A percentile compares a stretch with the other conserved stretches of the same genome.
Evolutionary conservation across 768 basidiomycete species (phyloP).

Genomic region (Fomitopsis pulvina): DNA sequence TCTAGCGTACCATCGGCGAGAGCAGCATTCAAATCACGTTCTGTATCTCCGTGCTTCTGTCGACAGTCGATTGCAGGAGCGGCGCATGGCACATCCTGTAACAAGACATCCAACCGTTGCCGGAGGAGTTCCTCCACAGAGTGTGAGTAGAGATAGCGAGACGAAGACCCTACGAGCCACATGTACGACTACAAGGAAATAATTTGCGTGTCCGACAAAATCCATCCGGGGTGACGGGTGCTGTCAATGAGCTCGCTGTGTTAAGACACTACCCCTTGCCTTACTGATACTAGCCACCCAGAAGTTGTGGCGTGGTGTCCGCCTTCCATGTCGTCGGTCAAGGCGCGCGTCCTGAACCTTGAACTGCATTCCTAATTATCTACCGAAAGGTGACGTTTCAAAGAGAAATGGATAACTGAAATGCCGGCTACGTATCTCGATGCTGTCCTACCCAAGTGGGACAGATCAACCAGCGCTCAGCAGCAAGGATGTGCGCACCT

Average conservation of each 20-base stretch:
- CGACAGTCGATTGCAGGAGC: not conserved
- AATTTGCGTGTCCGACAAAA: not conserved
- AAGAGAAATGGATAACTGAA: not conserved
- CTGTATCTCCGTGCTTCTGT: not conserved
- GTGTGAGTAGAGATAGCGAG: not conserved
- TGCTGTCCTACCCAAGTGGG: not conserved
- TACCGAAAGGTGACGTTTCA: no score
- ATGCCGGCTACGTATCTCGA: not conserved
- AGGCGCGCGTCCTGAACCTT: not conserved
- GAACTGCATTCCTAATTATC: not conserved
- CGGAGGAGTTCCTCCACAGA: not conserved
- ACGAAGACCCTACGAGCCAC: not conserved
- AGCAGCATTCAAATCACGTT: not conserved
- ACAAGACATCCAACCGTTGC: not conserved
- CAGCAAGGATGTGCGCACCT: not conserved
- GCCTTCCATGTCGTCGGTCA: not conserved
- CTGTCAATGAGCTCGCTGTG: not conserved
- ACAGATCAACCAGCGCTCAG: not conserved
- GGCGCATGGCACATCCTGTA: not conserved
- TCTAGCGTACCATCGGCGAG: not conserved
- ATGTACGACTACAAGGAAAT: slow-evolving; percentile 1
- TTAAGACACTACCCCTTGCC: no score
- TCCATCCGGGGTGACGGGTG: not conserved
- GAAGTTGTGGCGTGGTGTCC: not conserved
- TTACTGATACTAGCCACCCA: no score